These are phyloP conservation scores for Rhynchosporium secalis DNA, from an alignment of 2,329 filamentous ascomycete genomes.

Conservation along the genomic window DNA sequence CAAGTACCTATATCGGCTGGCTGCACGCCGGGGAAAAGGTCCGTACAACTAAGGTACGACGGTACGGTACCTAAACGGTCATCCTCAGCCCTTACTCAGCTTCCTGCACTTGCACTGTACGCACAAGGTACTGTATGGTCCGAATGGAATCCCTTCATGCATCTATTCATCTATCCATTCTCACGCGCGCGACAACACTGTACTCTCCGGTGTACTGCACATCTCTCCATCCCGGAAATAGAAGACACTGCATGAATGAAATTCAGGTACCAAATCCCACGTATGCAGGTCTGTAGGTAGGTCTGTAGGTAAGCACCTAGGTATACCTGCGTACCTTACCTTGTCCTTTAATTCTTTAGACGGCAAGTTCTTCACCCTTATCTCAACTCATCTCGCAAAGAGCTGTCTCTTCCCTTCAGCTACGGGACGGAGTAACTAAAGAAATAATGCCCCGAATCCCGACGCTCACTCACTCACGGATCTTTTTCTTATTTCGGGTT, in stretches of 20 bases:
- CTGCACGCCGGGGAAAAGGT: too few species aligned
- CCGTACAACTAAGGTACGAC: too few species aligned
- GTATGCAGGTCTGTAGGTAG: not conserved
- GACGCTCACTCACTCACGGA: not conserved
- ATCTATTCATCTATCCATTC: too few species aligned
- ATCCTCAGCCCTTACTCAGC: not conserved
- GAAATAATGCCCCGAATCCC: conserved; percentile 2
- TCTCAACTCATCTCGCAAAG: not conserved
- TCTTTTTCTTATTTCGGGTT: too few species aligned
- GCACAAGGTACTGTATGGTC: too few species aligned
- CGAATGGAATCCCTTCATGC: too few species aligned
- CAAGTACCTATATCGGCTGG: too few species aligned
- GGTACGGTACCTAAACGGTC: too few species aligned
- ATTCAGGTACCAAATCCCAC: not conserved
- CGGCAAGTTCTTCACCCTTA: not conserved
- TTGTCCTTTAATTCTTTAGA: not conserved
- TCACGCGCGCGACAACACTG: too few species aligned
- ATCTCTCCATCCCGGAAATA: not conserved
- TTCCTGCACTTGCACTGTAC: not conserved
- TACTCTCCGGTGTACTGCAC: not conserved
- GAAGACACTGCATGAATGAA: not conserved
- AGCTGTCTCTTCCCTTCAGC: too few species aligned
- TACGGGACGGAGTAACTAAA: not conserved
- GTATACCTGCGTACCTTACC: conserved; percentile 6
- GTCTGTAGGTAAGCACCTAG: too few species aligned